phyloP scores from a whole-genome alignment of 495 filamentous ascomycete species.

The Xylaria nigripes region DNA sequence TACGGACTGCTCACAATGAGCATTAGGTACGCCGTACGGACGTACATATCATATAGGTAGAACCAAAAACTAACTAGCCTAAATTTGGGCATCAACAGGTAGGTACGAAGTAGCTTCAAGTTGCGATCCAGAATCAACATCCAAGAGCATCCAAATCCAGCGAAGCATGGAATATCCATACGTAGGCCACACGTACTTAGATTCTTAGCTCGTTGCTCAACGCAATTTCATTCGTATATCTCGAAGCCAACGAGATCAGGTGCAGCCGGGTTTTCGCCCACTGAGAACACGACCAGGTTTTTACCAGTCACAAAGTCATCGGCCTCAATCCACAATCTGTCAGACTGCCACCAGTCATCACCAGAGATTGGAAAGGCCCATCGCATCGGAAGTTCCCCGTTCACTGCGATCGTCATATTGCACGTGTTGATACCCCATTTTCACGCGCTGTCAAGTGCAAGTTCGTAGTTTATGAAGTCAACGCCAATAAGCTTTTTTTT shows the following conservation, averaged over 20 bases:
- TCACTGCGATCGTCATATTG: constrained; percentile 41
- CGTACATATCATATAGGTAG: too few species aligned
- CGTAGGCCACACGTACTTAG: too few species aligned
- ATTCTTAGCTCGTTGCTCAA: too few species aligned
- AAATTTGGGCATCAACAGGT: too few species aligned
- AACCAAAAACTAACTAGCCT: too few species aligned
- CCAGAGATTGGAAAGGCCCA: constrained; percentile 44
- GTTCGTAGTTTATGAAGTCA: constrained; percentile 46
- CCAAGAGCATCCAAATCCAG: too few species aligned
- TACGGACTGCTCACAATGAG: too few species aligned
- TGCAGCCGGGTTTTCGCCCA: constrained; percentile 9
- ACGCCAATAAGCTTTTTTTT: constrained; percentile 34
- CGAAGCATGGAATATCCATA: too few species aligned
- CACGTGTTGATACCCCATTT: constrained; percentile 35
- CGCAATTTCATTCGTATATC: constrained; percentile 3
- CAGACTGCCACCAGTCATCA: constrained; percentile 43
- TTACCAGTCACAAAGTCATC: constrained; percentile 36
- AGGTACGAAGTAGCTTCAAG: too few species aligned
- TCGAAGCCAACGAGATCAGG: constrained; percentile 22
- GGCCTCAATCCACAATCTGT: constrained; percentile 35
- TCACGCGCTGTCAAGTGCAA: constrained; percentile 39
- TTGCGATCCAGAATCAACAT: too few species aligned
- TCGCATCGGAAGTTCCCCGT: constrained; percentile 26
- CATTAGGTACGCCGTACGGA: too few species aligned
- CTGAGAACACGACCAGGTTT: constrained; percentile 20